Conservation (phyloP, 2,329 filamentous ascomycete genomes). For the Xylaria sp. region DNA sequence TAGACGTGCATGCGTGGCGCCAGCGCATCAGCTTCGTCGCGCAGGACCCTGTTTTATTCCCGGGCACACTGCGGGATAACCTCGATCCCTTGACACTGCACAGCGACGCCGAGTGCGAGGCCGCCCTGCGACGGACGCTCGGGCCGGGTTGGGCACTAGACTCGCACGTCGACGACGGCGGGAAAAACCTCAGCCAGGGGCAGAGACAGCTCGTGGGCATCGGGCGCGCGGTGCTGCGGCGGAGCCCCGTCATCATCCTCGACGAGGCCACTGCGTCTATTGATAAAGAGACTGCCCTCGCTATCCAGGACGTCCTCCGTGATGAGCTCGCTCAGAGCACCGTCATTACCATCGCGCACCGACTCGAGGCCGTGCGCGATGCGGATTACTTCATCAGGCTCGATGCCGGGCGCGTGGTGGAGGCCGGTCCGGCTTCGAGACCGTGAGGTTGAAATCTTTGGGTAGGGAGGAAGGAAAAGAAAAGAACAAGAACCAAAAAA, state of each 20-base stretch:
- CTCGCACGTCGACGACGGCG: conserved; percentile 67
- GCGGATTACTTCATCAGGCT: conserved; percentile 66
- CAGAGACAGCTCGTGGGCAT: conserved; percentile 72
- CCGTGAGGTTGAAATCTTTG: conserved; percentile 6
- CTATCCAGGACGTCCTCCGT: conserved; percentile 67
- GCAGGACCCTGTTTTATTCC: conserved; percentile 71
- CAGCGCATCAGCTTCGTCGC: conserved; percentile 71
- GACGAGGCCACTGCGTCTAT: conserved; percentile 74
- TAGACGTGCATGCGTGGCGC: conserved; percentile 67
- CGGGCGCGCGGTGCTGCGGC: conserved; percentile 67
- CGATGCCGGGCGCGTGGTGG: conserved; percentile 63
- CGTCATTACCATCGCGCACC: conserved; percentile 74
- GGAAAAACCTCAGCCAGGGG: conserved; percentile 71
- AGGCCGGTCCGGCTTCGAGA: conserved; percentile 55
- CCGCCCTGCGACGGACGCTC: conserved; percentile 69
- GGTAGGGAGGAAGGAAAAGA: background rate
- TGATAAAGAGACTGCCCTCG: conserved; percentile 67
- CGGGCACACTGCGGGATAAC: conserved; percentile 69
- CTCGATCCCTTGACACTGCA: conserved; percentile 74
- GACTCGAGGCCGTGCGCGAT: conserved; percentile 70
- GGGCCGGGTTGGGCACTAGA: conserved; percentile 60
- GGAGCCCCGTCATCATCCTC: conserved; percentile 70
- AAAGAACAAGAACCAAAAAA: too few species aligned
- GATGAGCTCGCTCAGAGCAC: conserved; percentile 67
- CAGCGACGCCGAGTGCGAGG: conserved; percentile 62